phyloP scores from a whole-genome alignment of 2,329 filamentous ascomycete species.

The Calonectria multiphialidica region DNA sequence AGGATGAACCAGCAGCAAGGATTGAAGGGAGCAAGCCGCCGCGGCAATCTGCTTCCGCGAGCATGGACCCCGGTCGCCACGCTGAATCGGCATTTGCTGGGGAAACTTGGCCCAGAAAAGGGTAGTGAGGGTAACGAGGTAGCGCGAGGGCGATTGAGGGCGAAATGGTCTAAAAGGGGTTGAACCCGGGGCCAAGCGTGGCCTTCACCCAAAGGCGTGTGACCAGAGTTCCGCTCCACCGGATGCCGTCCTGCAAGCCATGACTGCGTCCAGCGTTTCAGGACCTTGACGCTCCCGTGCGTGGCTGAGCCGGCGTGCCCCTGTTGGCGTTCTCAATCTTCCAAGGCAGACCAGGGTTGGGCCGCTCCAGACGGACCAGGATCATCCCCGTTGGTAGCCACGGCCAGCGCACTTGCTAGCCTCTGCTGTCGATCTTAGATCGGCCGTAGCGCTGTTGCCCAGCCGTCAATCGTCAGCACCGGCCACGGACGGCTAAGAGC shows the following conservation, averaged over 20 bases:
- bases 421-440: slow-evolving; percentile 42
- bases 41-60: slow-evolving; percentile 31
- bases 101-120: slow-evolving; percentile 10
- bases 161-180: neutral
- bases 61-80: slow-evolving; percentile 17
- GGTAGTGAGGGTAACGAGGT: neutral
- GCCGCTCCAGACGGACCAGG: slow-evolving; percentile 18
- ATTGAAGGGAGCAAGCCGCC: slow-evolving; percentile 7
- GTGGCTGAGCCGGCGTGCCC: slow-evolving; percentile 23
- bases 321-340: slow-evolving; percentile 33
- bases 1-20: slow-evolving; percentile 29
- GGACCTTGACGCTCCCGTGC: slow-evolving; percentile 29
- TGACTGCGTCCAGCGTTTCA: slow-evolving; percentile 38
- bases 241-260: slow-evolving; percentile 34
- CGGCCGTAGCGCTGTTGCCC: slow-evolving; percentile 38
- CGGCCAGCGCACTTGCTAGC: slow-evolving; percentile 29
- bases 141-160: neutral
- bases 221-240: slow-evolving; percentile 29
- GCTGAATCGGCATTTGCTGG: slow-evolving; percentile 16
- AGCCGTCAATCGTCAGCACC: slow-evolving; percentile 44
- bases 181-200: slow-evolving; percentile 2
- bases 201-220: slow-evolving; percentile 13
- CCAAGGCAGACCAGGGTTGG: neutral
- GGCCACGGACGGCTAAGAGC: slow-evolving; percentile 36
- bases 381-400: slow-evolving; percentile 24